Percentiles rank a stretch among this genome's conserved stretches.
Evolutionary conservation across 306 rosid genomes (phyloP).

Genomic region (Canavalia gladiata): DNA sequence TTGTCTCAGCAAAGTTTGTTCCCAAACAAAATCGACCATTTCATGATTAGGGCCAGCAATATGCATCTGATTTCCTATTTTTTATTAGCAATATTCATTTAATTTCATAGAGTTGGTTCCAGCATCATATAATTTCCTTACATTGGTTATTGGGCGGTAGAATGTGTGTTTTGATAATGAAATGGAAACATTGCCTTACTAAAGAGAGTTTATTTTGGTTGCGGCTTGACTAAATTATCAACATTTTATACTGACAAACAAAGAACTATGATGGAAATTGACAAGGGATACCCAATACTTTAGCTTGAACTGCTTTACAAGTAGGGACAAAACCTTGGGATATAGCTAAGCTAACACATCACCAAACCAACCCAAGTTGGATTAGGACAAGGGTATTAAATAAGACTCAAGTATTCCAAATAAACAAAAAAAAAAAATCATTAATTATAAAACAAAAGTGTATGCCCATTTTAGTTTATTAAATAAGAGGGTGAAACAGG

Average conservation of each 20-base stretch:
- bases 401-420: conserved; percentile 14
- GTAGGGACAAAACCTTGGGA: conserved; percentile 12
- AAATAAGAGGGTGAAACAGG: no score
- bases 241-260: neutral
- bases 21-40: no score
- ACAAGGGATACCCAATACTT: neutral
- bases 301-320: neutral
- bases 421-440: neutral
- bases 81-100: no score
- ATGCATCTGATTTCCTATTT: no score
- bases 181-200: neutral
- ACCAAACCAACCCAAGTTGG: conserved; percentile 27
- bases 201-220: neutral
- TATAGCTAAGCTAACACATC: neutral
- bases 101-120: neutral
- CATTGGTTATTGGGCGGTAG: neutral
- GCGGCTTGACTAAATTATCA: neutral
- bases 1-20: no score
- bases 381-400: conserved; percentile 27
- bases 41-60: no score
- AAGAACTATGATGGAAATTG: neutral
- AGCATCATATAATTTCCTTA: neutral
- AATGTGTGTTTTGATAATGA: neutral
- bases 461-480: neutral
- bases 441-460: neutral